phyloP scores from a whole-genome alignment of 2,329 filamentous ascomycete genomes.

The Neocatenulostroma microsporum region DNA sequence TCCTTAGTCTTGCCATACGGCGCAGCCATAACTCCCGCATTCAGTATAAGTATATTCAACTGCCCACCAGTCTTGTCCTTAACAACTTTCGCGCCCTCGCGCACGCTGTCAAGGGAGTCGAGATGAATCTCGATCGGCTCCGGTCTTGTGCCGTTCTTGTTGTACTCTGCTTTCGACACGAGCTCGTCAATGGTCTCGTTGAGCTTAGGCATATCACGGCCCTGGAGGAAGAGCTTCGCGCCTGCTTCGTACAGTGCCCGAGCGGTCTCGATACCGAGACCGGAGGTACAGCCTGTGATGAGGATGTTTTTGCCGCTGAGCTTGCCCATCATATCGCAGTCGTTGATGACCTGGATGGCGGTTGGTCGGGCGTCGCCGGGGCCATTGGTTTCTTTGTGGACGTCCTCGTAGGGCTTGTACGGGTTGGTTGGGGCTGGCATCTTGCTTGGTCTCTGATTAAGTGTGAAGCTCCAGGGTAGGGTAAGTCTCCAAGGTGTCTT shows the following conservation, averaged over 20 bases:
- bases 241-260: slow-evolving; percentile 40
- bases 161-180: slow-evolving; percentile 14
- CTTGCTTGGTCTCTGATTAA: too few species aligned
- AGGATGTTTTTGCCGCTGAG: slow-evolving; percentile 33
- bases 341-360: slow-evolving; percentile 20
- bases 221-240: slow-evolving; percentile 39
- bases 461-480: too few species aligned
- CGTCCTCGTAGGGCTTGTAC: slow-evolving; percentile 21
- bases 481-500: too few species aligned
- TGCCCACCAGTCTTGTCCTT: slow-evolving; percentile 6
- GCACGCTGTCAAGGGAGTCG: slow-evolving; percentile 27
- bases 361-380: slow-evolving; percentile 24
- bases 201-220: slow-evolving; percentile 36
- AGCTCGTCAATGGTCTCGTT: slow-evolving; percentile 25
- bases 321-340: slow-evolving; percentile 25
- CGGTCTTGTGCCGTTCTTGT: slow-evolving; percentile 14
- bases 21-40: slow-evolving; percentile 35
- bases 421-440: slow-evolving; percentile 20
- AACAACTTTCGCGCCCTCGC: slow-evolving; percentile 23
- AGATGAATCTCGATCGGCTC: slow-evolving; percentile 26
- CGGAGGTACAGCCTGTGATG: slow-evolving; percentile 40
- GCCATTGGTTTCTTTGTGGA: slow-evolving; percentile 16
- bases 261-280: slow-evolving; percentile 40
- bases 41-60: slow-evolving; percentile 15
- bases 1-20: slow-evolving; percentile 35